Percentiles rank a stretch among this genome's conserved stretches.
Evolutionary conservation across 2,329 filamentous ascomycete genomes (phyloP).

Genomic region (Ascochyta viciae-villosae): DNA sequence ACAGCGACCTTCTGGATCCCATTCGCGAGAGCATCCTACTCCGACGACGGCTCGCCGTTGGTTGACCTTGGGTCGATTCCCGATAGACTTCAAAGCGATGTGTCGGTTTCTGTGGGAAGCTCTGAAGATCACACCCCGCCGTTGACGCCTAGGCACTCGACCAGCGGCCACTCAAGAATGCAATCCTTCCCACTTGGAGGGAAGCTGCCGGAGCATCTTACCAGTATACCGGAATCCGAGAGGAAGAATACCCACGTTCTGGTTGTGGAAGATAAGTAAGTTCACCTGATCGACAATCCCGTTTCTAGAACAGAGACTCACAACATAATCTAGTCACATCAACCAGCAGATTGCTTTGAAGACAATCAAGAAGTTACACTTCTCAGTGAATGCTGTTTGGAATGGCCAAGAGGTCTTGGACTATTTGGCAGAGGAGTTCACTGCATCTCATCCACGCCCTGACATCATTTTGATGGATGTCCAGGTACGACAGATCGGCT

Average conservation of each 20-base stretch:
- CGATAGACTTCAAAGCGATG: constrained; percentile 66
- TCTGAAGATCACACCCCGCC: constrained; percentile 66
- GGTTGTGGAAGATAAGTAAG: constrained; percentile 82
- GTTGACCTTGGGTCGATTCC: constrained; percentile 70
- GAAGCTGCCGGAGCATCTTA: constrained; percentile 37
- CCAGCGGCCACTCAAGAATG: constrained; percentile 26
- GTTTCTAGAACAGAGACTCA: background rate
- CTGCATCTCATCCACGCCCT: constrained; percentile 62
- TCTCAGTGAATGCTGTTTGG: constrained; percentile 74
- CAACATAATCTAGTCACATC: constrained; percentile 52
- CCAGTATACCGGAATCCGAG: constrained; percentile 63
- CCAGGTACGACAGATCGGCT: constrained; percentile 64
- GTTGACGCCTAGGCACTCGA: constrained; percentile 35
- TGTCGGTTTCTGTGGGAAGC: constrained; percentile 69
- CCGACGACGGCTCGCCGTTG: constrained; percentile 58
- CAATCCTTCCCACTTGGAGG: constrained; percentile 37
- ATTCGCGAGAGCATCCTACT: constrained; percentile 72
- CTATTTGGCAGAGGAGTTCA: constrained; percentile 66
- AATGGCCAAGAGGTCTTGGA: constrained; percentile 81
- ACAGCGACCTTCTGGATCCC: constrained; percentile 79
- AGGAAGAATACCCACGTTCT: constrained; percentile 72
- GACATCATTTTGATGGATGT: constrained; percentile 82
- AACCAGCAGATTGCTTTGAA: constrained; percentile 80
- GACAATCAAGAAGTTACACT: constrained; percentile 76
- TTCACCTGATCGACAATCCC: constrained; percentile 17